A percentile compares a stretch with the other conserved stretches of the same genome.
Conservation (phyloP, 148 eudicot species). For the Rhododendron simsii region DNA sequence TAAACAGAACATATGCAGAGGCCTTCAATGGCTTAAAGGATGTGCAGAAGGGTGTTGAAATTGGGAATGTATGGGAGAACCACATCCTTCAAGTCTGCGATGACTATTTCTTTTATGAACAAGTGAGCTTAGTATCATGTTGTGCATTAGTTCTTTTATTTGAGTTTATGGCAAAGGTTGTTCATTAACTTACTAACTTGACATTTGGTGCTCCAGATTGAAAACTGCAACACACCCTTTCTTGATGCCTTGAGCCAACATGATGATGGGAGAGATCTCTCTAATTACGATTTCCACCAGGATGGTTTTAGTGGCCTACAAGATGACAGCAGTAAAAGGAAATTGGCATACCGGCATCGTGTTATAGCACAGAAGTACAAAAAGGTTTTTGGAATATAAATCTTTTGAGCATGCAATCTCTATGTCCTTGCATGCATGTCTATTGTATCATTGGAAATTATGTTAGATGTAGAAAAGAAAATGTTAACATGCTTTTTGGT, state of each 20-base stretch:
- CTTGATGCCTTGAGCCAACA: slow-evolving; percentile 51
- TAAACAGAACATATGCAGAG: slow-evolving; percentile 66
- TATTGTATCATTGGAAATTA: not conserved
- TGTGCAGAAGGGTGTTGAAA: slow-evolving; percentile 63
- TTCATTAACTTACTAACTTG: slow-evolving; percentile 4
- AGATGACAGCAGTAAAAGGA: slow-evolving; percentile 64
- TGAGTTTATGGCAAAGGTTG: not conserved
- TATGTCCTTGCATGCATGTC: not conserved
- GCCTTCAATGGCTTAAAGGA: slow-evolving; percentile 71
- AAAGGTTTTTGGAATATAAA: slow-evolving; percentile 39
- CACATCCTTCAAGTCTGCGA: slow-evolving; percentile 79
- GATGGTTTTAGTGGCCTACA: slow-evolving; percentile 50
- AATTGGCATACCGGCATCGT: slow-evolving; percentile 77
- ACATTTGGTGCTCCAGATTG: slow-evolving; percentile 48
- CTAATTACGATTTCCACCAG: slow-evolving; percentile 61
- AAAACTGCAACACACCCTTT: slow-evolving; percentile 65
- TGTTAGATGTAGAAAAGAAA: not conserved
- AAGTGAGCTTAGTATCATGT: slow-evolving; percentile 33
- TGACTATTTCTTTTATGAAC: slow-evolving; percentile 78
- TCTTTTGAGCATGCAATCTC: not conserved
- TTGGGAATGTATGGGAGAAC: slow-evolving; percentile 85
- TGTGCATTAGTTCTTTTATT: not conserved
- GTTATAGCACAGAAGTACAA: slow-evolving; percentile 59
- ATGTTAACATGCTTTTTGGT: not conserved
- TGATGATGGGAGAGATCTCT: slow-evolving; percentile 78